Evolutionary conservation across 306 rosid species (phyloP).

Genomic region (Lagenaria siceraria): DNA sequence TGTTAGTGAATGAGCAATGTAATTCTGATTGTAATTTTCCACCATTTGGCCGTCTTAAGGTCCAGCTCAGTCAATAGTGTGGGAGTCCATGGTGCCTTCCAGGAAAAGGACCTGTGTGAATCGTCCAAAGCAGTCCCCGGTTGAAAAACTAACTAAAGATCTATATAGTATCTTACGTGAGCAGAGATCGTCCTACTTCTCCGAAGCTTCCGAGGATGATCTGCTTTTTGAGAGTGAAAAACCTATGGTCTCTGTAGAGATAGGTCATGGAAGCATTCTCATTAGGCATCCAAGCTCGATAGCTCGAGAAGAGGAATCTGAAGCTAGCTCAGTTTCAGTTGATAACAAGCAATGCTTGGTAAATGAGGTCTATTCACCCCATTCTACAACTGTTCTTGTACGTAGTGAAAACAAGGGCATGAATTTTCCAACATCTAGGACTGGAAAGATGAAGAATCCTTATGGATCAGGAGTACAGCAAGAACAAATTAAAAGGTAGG

Average conservation of each 20-base stretch:
- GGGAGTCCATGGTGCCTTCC: constrained; percentile 91
- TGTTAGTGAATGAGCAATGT: constrained; percentile 1
- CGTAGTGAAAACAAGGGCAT: constrained; percentile 23
- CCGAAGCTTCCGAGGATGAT: constrained; percentile 83
- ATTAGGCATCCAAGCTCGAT: constrained; percentile 85
- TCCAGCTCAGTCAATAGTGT: constrained; percentile 80
- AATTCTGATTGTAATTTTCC: constrained; percentile 14
- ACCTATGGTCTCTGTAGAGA: constrained; percentile 98
- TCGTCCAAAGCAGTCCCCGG: constrained; percentile 80
- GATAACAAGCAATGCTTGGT: constrained; percentile 47
- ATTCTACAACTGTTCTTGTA: constrained; percentile 23
- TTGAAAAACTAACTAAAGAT: constrained; percentile 93
- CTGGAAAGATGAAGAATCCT: constrained; percentile 38
- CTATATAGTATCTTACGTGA: constrained; percentile 79
- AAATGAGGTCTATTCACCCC: constrained; percentile 65
- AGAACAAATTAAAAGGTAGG: constrained; percentile 55
- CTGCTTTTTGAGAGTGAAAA: constrained; percentile 79
- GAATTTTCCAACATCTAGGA: constrained; percentile 26
- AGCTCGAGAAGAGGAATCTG: constrained; percentile 89
- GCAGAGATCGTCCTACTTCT: constrained; percentile 76
- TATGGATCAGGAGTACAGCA: constrained; percentile 38
- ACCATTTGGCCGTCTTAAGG: constrained; percentile 37
- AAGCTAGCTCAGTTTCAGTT: constrained; percentile 89
- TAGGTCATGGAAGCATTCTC: constrained; percentile 96
- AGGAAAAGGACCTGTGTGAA: constrained; percentile 77